These are phyloP conservation scores for Tylopilus sp. DNA, from an alignment of 768 basidiomycete species.

Conservation along the genomic window DNA sequence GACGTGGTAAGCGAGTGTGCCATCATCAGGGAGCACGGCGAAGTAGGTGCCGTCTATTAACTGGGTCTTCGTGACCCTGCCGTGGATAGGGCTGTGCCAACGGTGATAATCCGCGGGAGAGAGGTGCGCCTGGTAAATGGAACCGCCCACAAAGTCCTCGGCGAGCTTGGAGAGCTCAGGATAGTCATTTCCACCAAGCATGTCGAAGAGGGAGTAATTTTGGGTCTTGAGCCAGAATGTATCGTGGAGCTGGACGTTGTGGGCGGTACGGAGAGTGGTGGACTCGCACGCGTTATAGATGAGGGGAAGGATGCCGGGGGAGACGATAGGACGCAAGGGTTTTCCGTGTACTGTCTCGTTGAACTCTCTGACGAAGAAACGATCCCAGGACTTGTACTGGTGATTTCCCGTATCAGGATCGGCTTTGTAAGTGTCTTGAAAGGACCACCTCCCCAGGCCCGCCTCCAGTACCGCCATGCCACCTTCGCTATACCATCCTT, in stretches of 20 bases:
- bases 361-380: background rate
- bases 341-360: background rate
- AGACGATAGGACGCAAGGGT: background rate
- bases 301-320: background rate
- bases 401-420: background rate
- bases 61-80: conserved; percentile 25
- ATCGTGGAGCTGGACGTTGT: conserved; percentile 39
- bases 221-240: conserved; percentile 60
- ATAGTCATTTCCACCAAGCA: conserved; percentile 33
- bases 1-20: background rate
- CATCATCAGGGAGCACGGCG: conserved; percentile 9
- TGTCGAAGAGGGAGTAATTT: conserved; percentile 53
- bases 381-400: background rate
- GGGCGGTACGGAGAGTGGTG: conserved; percentile 33
- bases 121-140: conserved; percentile 54
- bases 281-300: conserved; percentile 50
- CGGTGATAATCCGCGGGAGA: conserved; percentile 52
- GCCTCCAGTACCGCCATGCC: background rate
- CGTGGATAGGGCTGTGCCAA: conserved; percentile 61
- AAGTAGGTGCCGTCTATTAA: conserved; percentile 24
- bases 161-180: conserved; percentile 17
- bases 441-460: background rate
- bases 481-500: background rate
- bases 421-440: background rate
- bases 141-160: conserved; percentile 42